These are phyloP conservation scores for Aphanomyces invadans DNA, from an alignment of 352 stramenopile species.

Conservation along the genomic window DNA sequence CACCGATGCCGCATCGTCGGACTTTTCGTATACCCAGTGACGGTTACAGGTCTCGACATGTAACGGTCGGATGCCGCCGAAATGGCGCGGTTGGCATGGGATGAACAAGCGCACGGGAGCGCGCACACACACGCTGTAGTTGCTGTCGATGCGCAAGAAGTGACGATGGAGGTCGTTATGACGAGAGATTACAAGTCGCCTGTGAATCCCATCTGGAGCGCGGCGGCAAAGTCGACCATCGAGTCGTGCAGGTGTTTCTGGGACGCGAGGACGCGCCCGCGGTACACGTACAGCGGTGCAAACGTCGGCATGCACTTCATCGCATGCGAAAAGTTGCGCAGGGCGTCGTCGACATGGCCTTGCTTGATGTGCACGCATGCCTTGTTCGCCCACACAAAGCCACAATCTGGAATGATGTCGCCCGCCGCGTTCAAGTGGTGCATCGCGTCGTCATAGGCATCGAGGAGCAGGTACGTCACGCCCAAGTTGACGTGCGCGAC, in stretches of 20 bases:
- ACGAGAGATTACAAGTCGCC: constrained; percentile 41
- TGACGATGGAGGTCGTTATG: not conserved
- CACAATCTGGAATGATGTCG: constrained; percentile 41
- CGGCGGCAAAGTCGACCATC: constrained; percentile 74
- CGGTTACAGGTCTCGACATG: too few relatives aligned
- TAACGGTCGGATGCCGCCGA: too few relatives aligned
- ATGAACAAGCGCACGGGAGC: too few relatives aligned
- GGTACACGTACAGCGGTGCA: constrained; percentile 57
- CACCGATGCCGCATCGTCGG: too few relatives aligned
- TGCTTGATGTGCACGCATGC: constrained; percentile 39
- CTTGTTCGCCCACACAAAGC: constrained; percentile 63
- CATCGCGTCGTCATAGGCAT: constrained; percentile 32
- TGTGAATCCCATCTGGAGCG: constrained; percentile 60
- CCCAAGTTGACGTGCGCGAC: constrained; percentile 57
- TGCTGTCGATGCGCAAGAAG: not conserved
- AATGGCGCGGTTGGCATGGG: too few relatives aligned
- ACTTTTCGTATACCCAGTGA: too few relatives aligned
- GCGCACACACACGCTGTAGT: not conserved
- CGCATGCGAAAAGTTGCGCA: constrained; percentile 51
- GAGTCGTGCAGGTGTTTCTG: constrained; percentile 69
- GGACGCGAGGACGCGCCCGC: constrained; percentile 57
- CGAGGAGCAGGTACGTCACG: constrained; percentile 37
- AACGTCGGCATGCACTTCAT: constrained; percentile 60
- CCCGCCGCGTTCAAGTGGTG: constrained; percentile 49
- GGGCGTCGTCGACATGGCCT: constrained; percentile 36